Conservation (phyloP, 163 green algal species). For the Prototheca cutis region DNA sequence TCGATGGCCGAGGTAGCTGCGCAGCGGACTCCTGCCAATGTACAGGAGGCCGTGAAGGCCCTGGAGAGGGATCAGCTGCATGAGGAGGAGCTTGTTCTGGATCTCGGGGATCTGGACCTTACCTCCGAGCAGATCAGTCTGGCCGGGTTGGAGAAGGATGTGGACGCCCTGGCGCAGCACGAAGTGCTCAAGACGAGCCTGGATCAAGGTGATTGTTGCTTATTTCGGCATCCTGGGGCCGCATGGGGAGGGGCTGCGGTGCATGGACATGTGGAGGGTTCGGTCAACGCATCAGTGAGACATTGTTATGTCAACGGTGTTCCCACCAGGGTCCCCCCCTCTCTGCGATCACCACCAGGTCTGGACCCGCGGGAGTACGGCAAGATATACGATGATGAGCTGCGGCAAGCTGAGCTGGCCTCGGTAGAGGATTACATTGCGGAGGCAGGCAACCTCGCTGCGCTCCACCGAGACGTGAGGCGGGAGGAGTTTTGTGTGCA, state of each 20-base stretch:
- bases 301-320: too few relatives aligned
- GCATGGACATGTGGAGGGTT: too few relatives aligned
- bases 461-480: constrained; percentile 59
- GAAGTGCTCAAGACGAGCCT: constrained; percentile 70
- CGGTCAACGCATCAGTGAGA: too few relatives aligned
- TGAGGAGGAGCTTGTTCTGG: constrained; percentile 2
- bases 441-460: constrained; percentile 79
- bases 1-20: too few relatives aligned
- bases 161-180: constrained; percentile 66
- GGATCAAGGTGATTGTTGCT: constrained; percentile 37
- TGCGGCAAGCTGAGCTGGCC: constrained; percentile 72
- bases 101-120: constrained; percentile 32
- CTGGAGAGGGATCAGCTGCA: too few relatives aligned
- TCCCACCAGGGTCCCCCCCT: too few relatives aligned
- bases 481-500: neutral
- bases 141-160: constrained; percentile 64
- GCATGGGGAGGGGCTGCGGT: too few relatives aligned
- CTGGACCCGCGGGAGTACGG: constrained; percentile 58
- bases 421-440: constrained; percentile 85
- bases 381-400: constrained; percentile 67
- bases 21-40: too few relatives aligned
- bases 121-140: constrained; percentile 35
- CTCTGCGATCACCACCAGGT: constrained; percentile 18
- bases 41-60: too few relatives aligned
- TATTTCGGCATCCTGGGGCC: too few relatives aligned